Conservation (phyloP, 2,329 filamentous ascomycete genomes). For the Penicillium sp. region DNA sequence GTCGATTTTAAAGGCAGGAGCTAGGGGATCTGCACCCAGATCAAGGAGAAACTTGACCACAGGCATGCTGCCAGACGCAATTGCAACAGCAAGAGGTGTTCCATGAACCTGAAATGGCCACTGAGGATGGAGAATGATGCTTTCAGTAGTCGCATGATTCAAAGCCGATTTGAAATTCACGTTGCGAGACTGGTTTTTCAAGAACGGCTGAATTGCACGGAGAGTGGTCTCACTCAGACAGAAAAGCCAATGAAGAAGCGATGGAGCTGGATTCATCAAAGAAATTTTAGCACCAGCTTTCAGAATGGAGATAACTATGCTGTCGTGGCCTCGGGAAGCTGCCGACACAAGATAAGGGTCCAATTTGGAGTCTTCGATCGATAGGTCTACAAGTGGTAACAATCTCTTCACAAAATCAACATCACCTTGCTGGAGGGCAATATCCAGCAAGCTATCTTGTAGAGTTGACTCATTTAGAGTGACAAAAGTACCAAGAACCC, state of each 20-base stretch:
- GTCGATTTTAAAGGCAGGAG: not conserved
- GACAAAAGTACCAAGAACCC: not conserved
- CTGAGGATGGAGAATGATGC: slow-evolving; percentile 14
- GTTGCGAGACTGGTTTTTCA: not conserved
- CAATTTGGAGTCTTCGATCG: not conserved
- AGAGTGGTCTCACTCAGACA: slow-evolving; percentile 14
- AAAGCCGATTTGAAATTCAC: not conserved
- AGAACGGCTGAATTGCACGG: not conserved
- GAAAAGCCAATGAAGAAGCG: slow-evolving; percentile 22
- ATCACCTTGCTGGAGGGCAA: slow-evolving; percentile 18
- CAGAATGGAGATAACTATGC: slow-evolving; percentile 9
- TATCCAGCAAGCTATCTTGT: slow-evolving; percentile 6
- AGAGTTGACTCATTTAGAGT: slow-evolving; percentile 1
- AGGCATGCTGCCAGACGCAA: slow-evolving; percentile 10
- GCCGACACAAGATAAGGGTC: slow-evolving; percentile 9
- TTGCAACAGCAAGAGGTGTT: slow-evolving; percentile 16
- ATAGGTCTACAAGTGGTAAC: not conserved
- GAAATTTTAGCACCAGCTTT: not conserved
- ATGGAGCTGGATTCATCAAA: not conserved
- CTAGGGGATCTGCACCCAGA: slow-evolving; percentile 11
- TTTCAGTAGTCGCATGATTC: slow-evolving; percentile 2
- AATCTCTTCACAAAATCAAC: slow-evolving; percentile 8
- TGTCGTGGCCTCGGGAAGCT: slow-evolving; percentile 10
- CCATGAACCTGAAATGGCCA: slow-evolving; percentile 21
- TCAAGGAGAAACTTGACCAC: slow-evolving; percentile 11